A percentile compares a stretch with the other conserved stretches of the same genome.
phyloP scores from a whole-genome alignment of 129 eudicot genomes.

The Helianthus annuus region HanXRQr2.0-SUNRISE NC_035442.2:12281113-12281612 shows the following conservation, averaged over 20 bases:
- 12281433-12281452: constrained; percentile 35
- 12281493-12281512: constrained; percentile 64
- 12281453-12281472: constrained; percentile 76
- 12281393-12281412: background rate
- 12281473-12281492: constrained; percentile 60
- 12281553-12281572: constrained; percentile 76
- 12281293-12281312: background rate
- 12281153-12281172: background rate
- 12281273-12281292: background rate
- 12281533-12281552: constrained; percentile 79
- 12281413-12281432: background rate
- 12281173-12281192: background rate
- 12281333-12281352: background rate
- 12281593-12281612: constrained; percentile 77
- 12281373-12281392: background rate
- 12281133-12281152: background rate
- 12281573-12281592: constrained; percentile 91
- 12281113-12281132: no score
- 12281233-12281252: background rate
- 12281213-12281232: no score
- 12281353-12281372: background rate
- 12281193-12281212: no score
- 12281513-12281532: constrained; percentile 73
- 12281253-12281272: background rate
- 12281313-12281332: background rate